phyloP scores from a whole-genome alignment of 768 basidiomycete genomes.

The Lentinula edodes region DNA sequence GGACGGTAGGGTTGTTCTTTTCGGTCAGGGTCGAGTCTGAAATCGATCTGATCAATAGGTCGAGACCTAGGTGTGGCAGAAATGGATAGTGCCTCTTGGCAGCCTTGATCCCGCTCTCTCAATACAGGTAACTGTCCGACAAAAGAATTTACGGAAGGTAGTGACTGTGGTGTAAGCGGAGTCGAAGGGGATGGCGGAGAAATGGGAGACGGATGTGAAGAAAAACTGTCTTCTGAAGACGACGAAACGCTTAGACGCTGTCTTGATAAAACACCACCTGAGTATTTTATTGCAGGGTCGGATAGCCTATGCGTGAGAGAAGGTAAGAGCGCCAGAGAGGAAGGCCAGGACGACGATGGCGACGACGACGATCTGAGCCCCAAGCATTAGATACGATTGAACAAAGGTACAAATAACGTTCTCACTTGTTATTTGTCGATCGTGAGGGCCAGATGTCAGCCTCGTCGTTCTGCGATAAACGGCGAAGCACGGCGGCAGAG shows the following conservation, averaged over 20 bases:
- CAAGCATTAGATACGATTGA: background rate
- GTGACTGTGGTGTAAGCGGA: constrained; percentile 44
- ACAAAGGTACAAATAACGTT: background rate
- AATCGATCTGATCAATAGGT: background rate
- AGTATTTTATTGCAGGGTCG: background rate
- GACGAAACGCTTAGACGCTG: constrained; percentile 17
- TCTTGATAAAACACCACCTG: background rate
- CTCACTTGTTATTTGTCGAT: constrained; percentile 8
- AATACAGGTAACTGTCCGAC: constrained; percentile 12
- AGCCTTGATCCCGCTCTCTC: constrained; percentile 9
- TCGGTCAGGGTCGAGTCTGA: background rate
- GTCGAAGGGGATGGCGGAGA: constrained; percentile 28
- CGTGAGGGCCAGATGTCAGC: constrained; percentile 10
- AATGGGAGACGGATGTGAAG: constrained; percentile 40
- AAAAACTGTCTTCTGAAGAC: constrained; percentile 37
- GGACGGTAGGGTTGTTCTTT: constrained; percentile 34
- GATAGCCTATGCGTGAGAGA: background rate
- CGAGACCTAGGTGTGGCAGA: background rate
- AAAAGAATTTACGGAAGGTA: constrained; percentile 14
- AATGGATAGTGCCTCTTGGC: background rate
- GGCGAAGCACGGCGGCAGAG: constrained; percentile 60
- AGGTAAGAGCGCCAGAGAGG: background rate
- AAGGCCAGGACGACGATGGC: background rate
- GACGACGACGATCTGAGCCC: background rate
- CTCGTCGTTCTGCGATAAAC: constrained; percentile 55